A percentile compares a stretch with the other conserved stretches of the same genome.
These are phyloP conservation scores for Macrolepiota albuminosa DNA, from an alignment of 768 basidiomycete genomes.

Conservation along the genomic window DNA sequence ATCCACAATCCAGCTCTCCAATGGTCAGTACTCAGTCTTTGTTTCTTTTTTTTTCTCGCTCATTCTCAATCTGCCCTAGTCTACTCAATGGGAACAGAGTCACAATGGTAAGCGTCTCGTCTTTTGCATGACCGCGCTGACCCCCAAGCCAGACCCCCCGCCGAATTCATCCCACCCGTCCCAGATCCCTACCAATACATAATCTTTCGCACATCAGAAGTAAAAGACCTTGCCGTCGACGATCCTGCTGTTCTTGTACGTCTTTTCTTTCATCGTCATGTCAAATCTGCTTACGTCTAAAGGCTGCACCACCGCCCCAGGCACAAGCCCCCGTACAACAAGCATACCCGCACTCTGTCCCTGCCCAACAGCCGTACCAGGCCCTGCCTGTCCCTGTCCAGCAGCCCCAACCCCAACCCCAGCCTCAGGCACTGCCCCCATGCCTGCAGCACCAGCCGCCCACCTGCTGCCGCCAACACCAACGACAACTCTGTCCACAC, in stretches of 20 bases:
- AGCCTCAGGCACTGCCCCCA: background rate
- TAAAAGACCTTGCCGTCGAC: constrained; percentile 85
- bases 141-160: constrained; percentile 44
- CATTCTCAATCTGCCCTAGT: constrained; percentile 33
- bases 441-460: constrained; percentile 1
- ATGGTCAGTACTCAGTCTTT: constrained; percentile 59
- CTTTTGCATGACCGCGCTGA: background rate
- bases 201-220: constrained; percentile 87
- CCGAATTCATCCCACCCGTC: constrained; percentile 79
- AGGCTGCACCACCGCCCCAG: constrained; percentile 14
- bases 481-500: constrained; percentile 52
- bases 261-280: background rate
- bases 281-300: background rate
- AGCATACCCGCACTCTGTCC: constrained; percentile 9
- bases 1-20: constrained; percentile 84
- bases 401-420: constrained; percentile 10
- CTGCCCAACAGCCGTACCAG: background rate
- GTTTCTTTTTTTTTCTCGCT: background rate
- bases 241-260: constrained; percentile 60
- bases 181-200: constrained; percentile 85
- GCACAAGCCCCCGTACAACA: constrained; percentile 10
- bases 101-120: constrained; percentile 54
- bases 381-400: background rate
- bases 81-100: constrained; percentile 86
- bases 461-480: constrained; percentile 17